Evolutionary conservation across 2,329 filamentous ascomycete genomes (phyloP).

Genomic region (Alternaria burnsii): DNA sequence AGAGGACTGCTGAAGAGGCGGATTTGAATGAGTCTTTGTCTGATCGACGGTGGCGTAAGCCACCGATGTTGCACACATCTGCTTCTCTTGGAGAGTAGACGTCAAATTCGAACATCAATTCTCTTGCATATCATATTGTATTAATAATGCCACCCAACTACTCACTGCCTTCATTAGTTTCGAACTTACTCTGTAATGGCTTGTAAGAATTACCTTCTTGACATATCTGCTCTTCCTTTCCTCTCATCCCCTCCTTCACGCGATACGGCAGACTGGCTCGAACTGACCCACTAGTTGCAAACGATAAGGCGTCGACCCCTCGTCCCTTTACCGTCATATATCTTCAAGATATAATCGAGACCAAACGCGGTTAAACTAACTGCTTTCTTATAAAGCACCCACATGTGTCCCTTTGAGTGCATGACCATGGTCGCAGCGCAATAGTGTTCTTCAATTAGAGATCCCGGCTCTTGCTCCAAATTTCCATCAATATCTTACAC

Average conservation of each 20-base stretch:
- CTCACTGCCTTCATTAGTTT: background rate
- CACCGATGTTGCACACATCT: background rate
- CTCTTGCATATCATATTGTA: background rate
- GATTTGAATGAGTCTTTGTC: background rate
- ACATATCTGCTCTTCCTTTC: background rate
- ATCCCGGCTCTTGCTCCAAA: too few species aligned
- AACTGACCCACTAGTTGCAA: background rate
- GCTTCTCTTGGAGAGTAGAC: background rate
- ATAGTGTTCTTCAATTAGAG: accelerated
- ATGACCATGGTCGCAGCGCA: too few species aligned
- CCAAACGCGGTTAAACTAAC: too few species aligned
- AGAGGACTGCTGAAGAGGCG: background rate
- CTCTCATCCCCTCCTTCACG: background rate
- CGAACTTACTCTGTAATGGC: background rate
- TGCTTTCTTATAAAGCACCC: too few species aligned
- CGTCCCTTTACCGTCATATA: accelerated
- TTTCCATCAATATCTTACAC: too few species aligned
- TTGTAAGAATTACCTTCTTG: background rate
- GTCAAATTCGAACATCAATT: background rate
- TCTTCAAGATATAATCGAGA: too few species aligned
- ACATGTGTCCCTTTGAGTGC: too few species aligned
- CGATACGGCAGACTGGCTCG: background rate
- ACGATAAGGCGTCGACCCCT: accelerated
- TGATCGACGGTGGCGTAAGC: background rate
- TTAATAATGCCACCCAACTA: background rate